Evolutionary conservation across 2,329 filamentous ascomycete genomes (phyloP).

Genomic region (Arthrinium puccinioides): DNA sequence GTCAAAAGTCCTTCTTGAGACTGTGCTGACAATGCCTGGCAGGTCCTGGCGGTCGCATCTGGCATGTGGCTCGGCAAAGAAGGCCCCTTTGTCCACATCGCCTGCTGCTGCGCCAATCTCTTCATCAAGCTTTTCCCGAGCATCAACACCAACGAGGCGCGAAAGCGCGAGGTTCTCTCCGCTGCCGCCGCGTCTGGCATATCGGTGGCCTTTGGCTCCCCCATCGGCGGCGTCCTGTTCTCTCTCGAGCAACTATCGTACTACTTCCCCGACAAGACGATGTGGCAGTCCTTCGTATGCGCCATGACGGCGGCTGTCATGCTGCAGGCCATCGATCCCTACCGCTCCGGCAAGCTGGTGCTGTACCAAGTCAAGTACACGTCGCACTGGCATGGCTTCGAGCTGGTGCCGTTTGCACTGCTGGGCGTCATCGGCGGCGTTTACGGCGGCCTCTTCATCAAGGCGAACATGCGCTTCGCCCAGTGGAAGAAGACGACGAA

Average conservation of each 20-base stretch:
- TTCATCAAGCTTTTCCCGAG: conserved; percentile 83
- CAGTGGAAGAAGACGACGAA: conserved; percentile 64
- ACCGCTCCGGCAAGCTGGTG: conserved; percentile 90
- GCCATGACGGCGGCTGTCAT: conserved; percentile 98
- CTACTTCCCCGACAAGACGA: conserved; percentile 97
- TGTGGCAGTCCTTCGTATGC: conserved; percentile 99
- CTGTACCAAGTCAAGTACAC: conserved; percentile 94
- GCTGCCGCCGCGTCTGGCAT: conserved; percentile 89
- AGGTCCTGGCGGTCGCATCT: conserved; percentile 86
- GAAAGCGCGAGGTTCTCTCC: conserved; percentile 88
- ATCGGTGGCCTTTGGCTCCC: conserved; percentile 88
- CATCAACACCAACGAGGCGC: conserved; percentile 84
- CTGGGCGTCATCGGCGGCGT: conserved; percentile 87
- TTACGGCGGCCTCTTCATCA: conserved; percentile 92
- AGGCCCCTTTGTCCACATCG: conserved; percentile 89
- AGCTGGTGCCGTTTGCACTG: conserved; percentile 79
- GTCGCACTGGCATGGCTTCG: conserved; percentile 88
- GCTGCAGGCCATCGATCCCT: conserved; percentile 87
- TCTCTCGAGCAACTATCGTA: conserved; percentile 96
- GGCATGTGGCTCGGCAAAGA: conserved; percentile 97
- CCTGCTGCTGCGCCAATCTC: conserved; percentile 90
- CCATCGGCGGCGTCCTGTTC: conserved; percentile 90
- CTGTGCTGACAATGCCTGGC: conserved; percentile 18
- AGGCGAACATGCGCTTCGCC: conserved; percentile 81
- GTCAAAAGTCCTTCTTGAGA: neutral